Evolutionary conservation across 2,329 filamentous ascomycete species (phyloP).

Genomic region (Epicoccum nigrum): DNA sequence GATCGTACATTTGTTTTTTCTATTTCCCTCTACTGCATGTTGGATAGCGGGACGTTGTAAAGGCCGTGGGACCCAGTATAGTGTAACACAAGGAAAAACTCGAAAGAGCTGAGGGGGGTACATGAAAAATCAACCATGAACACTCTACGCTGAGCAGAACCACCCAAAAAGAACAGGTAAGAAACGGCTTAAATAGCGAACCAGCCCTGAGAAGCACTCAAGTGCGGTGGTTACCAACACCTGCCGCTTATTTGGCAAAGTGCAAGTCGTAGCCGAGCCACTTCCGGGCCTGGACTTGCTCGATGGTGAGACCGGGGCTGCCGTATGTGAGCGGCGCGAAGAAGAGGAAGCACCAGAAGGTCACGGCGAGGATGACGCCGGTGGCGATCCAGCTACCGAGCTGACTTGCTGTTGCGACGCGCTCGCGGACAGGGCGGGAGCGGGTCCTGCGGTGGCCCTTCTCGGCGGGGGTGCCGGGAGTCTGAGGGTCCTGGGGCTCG

Average conservation of each 20-base stretch:
- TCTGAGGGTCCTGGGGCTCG: constrained; percentile 67
- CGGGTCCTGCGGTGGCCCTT: constrained; percentile 50
- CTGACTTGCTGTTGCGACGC: constrained; percentile 79
- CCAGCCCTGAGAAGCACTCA: neutral
- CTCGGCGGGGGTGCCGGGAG: constrained; percentile 42
- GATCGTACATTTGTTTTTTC: constrained; percentile 13
- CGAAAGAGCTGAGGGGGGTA: constrained; percentile 5
- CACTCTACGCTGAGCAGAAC: constrained; percentile 10
- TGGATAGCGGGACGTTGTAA: neutral
- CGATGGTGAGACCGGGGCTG: constrained; percentile 82
- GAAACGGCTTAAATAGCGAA: constrained; percentile 6
- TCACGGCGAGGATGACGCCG: constrained; percentile 69
- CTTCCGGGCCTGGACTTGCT: constrained; percentile 81
- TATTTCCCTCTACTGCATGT: neutral
- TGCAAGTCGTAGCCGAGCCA: constrained; percentile 98
- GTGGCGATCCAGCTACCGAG: constrained; percentile 79
- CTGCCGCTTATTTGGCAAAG: constrained; percentile 83
- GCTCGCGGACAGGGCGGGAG: constrained; percentile 79
- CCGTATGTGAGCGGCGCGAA: constrained; percentile 96
- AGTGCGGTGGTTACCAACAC: neutral
- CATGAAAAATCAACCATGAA: neutral
- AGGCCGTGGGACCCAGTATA: neutral
- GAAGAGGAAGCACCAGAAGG: constrained; percentile 83
- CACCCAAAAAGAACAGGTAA: constrained; percentile 7
- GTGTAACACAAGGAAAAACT: constrained; percentile 11